These are phyloP conservation scores for Gonapodya sp. DNA, from an alignment of 192 early-diverging fungal genomes.

Conservation along the genomic window DNA sequence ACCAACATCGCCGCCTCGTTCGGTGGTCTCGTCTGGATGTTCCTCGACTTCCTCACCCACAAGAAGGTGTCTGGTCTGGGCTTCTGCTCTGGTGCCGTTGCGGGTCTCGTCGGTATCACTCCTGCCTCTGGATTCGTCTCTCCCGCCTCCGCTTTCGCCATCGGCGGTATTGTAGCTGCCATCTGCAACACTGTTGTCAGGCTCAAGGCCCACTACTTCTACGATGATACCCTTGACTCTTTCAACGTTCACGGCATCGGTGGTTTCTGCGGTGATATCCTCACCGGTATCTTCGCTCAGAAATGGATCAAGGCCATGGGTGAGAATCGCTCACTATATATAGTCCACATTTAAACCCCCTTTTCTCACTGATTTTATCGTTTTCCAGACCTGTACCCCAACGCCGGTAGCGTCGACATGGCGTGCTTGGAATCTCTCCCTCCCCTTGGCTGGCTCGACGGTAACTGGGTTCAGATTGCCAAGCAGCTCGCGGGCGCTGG, in stretches of 20 bases:
- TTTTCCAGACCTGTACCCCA: not conserved
- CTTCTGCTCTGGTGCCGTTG: slow-evolving; percentile 89
- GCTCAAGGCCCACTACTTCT: slow-evolving; percentile 73
- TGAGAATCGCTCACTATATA: too few species aligned
- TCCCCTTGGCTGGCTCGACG: slow-evolving; percentile 46
- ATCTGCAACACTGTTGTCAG: slow-evolving; percentile 73
- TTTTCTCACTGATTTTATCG: too few species aligned
- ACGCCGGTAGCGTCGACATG: not conserved
- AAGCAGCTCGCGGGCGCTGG: slow-evolving; percentile 58
- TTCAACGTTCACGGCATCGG: slow-evolving; percentile 54
- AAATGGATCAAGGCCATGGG: slow-evolving; percentile 58
- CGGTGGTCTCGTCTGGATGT: slow-evolving; percentile 76
- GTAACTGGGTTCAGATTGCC: slow-evolving; percentile 55
- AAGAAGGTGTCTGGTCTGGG: slow-evolving; percentile 80
- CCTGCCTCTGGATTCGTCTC: slow-evolving; percentile 82
- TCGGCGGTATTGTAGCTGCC: slow-evolving; percentile 62
- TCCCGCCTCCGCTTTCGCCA: slow-evolving; percentile 69
- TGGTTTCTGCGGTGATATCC: slow-evolving; percentile 69
- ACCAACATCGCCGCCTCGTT: slow-evolving; percentile 78
- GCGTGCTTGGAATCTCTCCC: not conserved
- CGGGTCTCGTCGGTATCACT: slow-evolving; percentile 88
- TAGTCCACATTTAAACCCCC: too few species aligned
- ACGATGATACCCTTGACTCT: slow-evolving; percentile 88
- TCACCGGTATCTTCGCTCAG: slow-evolving; percentile 88
- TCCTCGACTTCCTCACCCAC: slow-evolving; percentile 65